phyloP scores from a whole-genome alignment of 1,139 yeast species.

The Arxiozyma slooffiae region DNA sequence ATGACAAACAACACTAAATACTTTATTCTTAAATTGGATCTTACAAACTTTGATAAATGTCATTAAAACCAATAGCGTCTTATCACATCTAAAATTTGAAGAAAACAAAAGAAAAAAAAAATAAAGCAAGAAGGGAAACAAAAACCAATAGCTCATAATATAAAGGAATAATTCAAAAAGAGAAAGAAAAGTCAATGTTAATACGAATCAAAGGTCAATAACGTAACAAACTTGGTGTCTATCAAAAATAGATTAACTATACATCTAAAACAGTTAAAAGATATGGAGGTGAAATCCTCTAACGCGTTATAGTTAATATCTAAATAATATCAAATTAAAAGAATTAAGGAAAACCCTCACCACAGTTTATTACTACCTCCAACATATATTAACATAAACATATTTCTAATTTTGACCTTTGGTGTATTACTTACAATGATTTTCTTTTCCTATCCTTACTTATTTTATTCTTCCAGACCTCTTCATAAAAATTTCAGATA shows the following conservation, averaged over 20 bases:
- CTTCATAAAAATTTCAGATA: neutral
- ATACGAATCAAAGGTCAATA: neutral
- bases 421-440: neutral
- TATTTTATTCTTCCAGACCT: neutral
- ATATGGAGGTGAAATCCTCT: neutral
- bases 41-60: neutral
- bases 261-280: neutral
- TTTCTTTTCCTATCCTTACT: neutral
- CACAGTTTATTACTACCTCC: neutral
- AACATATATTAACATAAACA: no score
- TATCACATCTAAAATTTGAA: neutral
- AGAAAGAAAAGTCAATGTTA: neutral
- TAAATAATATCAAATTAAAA: constrained; percentile 2
- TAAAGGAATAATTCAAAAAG: neutral
- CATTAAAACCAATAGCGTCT: neutral
- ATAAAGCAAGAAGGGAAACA: neutral
- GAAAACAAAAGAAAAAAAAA: neutral
- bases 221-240: constrained; percentile 1
- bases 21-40: neutral
- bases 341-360: neutral
- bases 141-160: neutral
- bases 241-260: neutral
- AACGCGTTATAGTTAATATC: neutral
- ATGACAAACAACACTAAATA: neutral
- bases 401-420: neutral